A percentile compares a stretch with the other conserved stretches of the same genome.
Evolutionary conservation across 2,329 filamentous ascomycete genomes (phyloP).

Genomic region (Coleophoma crateriformis): DNA sequence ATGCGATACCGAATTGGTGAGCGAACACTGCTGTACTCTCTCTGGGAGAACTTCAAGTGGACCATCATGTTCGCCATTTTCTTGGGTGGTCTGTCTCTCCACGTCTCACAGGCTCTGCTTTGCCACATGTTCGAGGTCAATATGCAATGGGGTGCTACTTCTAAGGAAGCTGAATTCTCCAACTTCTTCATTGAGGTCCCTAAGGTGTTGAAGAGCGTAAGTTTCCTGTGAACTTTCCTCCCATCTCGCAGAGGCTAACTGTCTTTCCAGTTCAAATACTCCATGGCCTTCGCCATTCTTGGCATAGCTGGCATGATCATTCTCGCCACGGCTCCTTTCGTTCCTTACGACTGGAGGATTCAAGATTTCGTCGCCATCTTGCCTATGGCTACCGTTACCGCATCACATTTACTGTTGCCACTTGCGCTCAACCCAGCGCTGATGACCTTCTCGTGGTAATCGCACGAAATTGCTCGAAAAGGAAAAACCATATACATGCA

Average conservation of each 20-base stretch:
- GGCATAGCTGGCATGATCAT: constrained; percentile 59
- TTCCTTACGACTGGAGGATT: constrained; percentile 62
- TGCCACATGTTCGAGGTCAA: constrained; percentile 81
- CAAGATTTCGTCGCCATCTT: constrained; percentile 70
- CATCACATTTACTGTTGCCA: constrained; percentile 65
- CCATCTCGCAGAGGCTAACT: constrained; percentile 7
- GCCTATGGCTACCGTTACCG: constrained; percentile 67
- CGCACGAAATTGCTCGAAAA: too few relatives aligned
- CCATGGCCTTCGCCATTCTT: constrained; percentile 54
- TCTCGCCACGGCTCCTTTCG: constrained; percentile 55
- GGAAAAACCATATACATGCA: too few relatives aligned
- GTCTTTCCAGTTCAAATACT: constrained; percentile 59
- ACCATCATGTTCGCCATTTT: constrained; percentile 71
- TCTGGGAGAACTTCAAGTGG: constrained; percentile 68
- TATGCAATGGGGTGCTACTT: constrained; percentile 81
- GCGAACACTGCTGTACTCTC: constrained; percentile 47
- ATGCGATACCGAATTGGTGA: constrained; percentile 70
- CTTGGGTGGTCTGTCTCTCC: constrained; percentile 74
- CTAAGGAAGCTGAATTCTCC: constrained; percentile 75
- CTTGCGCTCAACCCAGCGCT: constrained; percentile 72
- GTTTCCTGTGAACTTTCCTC: constrained; percentile 35
- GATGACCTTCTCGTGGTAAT: constrained; percentile 73
- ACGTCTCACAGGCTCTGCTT: constrained; percentile 74
- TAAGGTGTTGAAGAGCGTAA: constrained; percentile 71
- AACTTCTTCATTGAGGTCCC: constrained; percentile 84